These are phyloP conservation scores for Fomitiporia mediterranea DNA, from an alignment of 1,284 basidiomycete species.

Conservation along the genomic window DNA sequence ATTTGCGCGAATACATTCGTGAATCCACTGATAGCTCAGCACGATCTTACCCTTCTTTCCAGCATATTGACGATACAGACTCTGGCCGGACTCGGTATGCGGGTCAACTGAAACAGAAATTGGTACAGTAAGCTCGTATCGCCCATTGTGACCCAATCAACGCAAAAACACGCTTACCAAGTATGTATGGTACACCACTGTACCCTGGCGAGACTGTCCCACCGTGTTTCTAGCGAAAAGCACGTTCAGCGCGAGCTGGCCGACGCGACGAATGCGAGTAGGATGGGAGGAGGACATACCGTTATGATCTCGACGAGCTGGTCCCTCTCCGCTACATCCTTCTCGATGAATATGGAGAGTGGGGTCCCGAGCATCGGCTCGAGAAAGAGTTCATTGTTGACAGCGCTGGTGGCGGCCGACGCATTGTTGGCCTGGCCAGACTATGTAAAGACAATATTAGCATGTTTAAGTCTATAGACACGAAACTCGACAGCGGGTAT, in stretches of 20 bases:
- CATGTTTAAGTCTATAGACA: no score
- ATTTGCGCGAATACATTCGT: constrained; percentile 63
- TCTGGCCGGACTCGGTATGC: constrained; percentile 72
- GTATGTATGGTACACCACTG: constrained; percentile 68
- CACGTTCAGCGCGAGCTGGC: constrained; percentile 16
- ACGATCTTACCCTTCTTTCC: constrained; percentile 74
- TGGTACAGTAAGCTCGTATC: constrained; percentile 13
- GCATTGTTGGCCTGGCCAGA: constrained; percentile 1
- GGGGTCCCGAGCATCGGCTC: constrained; percentile 76
- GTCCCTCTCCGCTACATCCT: constrained; percentile 68
- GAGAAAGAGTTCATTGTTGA: constrained; percentile 50
- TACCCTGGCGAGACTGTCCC: constrained; percentile 67
- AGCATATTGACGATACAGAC: constrained; percentile 67
- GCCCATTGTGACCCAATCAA: neutral
- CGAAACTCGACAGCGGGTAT: no score
- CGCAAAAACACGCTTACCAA: constrained; percentile 45
- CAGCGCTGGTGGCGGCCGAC: constrained; percentile 10
- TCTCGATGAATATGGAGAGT: constrained; percentile 69
- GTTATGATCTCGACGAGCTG: constrained; percentile 55
- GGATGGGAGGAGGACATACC: constrained; percentile 34
- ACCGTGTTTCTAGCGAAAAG: constrained; percentile 57
- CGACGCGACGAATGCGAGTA: constrained; percentile 2
- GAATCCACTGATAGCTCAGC: constrained; percentile 64
- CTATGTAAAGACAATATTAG: no score
- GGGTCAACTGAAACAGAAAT: constrained; percentile 54